Base-by-base conservation (phyloP, 305 asterid species). In the Solanum aculeatissimum region DNA sequence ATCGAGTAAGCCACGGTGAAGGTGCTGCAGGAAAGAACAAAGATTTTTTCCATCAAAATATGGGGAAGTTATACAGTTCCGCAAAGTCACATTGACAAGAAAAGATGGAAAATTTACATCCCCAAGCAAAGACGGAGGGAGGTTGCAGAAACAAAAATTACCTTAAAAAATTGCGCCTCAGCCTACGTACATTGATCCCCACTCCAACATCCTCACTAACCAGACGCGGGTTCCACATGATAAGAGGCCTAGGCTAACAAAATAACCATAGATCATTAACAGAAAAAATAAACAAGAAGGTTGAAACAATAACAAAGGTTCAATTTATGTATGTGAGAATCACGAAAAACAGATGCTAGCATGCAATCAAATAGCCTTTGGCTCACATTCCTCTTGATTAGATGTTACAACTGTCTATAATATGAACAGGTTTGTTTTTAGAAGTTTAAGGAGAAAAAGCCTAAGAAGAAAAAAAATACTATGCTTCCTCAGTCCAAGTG, bases 181-280 rank as follows among this genome's bases (percentile, higher is more conserved):
- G 87, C 82, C 92, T 87, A 81, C 99, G 96, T 74, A 93, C 98
- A 84, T 93, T 96, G 89, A 94, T 92, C 70, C 99, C 98, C 38
- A 96, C 96, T 88, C 99, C 99, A 58, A 96, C 99, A 83, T 94
- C 99, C 89, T 93, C 98, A 85, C 99, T 96, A 80, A 96, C 66
- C 88, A 96, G 98, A 88, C 95, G 96, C 3, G 99, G 99, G 86
- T 96, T 96, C 99, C 99, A 96, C 99, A 96, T 96, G 94, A 96
- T 90, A 86, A 96, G 98, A 89, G 99, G 97, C 93, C 98, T 96
- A 91, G 98, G 98, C 99, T 96, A 92, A 89, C 88, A 90, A 85
- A 83, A 85, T 58, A 83, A 86, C 78, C 84, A 75, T 77, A 89
- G 84, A 90, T 83, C 69, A 80, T 81, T 78, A 79, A 87, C 87